Evolutionary conservation across 2,329 filamentous ascomycete species (phyloP).

Genomic region (Microsporum ferrugineum): DNA sequence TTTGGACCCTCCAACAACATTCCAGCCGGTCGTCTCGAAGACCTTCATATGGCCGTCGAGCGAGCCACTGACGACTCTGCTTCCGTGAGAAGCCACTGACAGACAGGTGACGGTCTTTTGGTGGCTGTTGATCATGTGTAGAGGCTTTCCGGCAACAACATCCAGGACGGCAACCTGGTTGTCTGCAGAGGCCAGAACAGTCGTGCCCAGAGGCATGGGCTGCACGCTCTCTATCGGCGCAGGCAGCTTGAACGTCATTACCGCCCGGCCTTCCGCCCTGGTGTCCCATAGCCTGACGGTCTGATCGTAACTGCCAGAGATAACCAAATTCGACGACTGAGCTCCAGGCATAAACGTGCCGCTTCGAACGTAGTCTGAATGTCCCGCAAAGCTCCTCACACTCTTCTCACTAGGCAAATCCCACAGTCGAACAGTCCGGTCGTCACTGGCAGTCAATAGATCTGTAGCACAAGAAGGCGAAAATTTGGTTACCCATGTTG

Average conservation of each 20-base stretch:
- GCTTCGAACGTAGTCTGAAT: slow-evolving; percentile 82
- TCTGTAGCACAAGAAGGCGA: slow-evolving; percentile 78
- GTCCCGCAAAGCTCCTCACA: slow-evolving; percentile 67
- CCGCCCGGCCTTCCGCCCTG: slow-evolving; percentile 54
- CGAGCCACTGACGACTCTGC: slow-evolving; percentile 72
- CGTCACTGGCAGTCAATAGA: slow-evolving; percentile 81
- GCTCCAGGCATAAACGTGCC: slow-evolving; percentile 69
- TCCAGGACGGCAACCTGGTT: slow-evolving; percentile 86
- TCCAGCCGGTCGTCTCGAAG: slow-evolving; percentile 89
- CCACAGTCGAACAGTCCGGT: slow-evolving; percentile 87
- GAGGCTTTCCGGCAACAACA: slow-evolving; percentile 76
- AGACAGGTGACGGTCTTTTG: slow-evolving; percentile 95
- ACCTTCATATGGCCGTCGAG: slow-evolving; percentile 95
- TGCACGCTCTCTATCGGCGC: slow-evolving; percentile 81
- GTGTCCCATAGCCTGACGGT: slow-evolving; percentile 93
- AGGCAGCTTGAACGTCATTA: slow-evolving; percentile 93
- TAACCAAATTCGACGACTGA: slow-evolving; percentile 56
- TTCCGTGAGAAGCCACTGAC: slow-evolving; percentile 66
- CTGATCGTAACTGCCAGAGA: slow-evolving; percentile 88
- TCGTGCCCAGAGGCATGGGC: slow-evolving; percentile 74
- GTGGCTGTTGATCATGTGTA: slow-evolving; percentile 82
- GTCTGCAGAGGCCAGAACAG: slow-evolving; percentile 70
- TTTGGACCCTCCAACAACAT: slow-evolving; percentile 88
- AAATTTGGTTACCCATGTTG: slow-evolving; percentile 85
- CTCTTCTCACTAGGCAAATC: slow-evolving; percentile 73